Evolutionary conservation across 495 filamentous ascomycete species (phyloP).

Genomic region (Tuber borchii): DNA sequence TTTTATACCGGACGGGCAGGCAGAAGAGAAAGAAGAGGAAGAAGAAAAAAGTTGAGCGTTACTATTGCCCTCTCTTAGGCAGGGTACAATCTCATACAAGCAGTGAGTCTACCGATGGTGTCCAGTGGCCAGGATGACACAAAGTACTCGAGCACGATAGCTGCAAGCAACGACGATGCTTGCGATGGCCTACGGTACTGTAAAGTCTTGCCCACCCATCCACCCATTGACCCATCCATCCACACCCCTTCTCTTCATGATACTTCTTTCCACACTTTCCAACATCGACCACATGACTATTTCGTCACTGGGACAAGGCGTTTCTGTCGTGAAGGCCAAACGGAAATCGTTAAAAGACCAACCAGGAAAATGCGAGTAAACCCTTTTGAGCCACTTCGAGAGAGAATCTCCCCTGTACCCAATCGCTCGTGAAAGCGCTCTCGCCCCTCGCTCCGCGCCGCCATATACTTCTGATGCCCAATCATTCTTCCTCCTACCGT

Average conservation of each 20-base stretch:
- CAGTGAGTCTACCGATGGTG: no score
- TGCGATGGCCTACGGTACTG: neutral
- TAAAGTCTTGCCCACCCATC: neutral
- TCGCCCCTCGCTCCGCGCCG: neutral
- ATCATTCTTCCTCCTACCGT: neutral
- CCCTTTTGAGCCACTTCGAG: neutral
- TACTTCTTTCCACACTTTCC: neutral
- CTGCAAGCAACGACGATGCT: neutral
- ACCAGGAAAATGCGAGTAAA: neutral
- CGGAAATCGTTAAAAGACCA: neutral
- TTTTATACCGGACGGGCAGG: neutral
- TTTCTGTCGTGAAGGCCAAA: neutral
- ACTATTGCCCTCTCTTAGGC: neutral
- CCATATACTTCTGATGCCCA: neutral
- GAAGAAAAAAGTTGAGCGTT: neutral
- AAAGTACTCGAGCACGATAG: neutral
- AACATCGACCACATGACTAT: conserved; percentile 1
- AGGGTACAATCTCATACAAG: neutral
- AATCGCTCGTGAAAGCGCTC: neutral
- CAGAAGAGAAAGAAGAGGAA: neutral
- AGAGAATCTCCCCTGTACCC: neutral
- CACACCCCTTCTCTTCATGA: neutral
- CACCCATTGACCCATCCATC: neutral
- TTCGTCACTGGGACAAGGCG: neutral
- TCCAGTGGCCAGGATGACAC: neutral